Conservation (phyloP, 2,329 filamentous ascomycete species). For the Fusarium torreyae region DNA sequence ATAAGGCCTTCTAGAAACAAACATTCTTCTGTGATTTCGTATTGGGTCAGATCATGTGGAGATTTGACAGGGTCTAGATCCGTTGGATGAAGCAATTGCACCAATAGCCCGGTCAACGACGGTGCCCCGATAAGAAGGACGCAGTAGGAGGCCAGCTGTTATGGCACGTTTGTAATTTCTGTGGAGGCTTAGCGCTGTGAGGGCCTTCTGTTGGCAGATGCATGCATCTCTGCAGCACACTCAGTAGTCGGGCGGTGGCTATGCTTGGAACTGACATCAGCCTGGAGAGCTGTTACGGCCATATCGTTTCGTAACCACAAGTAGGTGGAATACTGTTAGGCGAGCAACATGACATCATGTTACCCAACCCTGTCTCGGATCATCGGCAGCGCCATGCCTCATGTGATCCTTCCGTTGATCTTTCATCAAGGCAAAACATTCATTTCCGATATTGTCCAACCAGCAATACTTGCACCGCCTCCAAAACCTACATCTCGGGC, state of each 20-base stretch:
- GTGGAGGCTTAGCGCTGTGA: neutral
- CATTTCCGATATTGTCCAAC: neutral
- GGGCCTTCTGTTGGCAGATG: neutral
- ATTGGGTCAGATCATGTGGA: neutral
- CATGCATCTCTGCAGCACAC: neutral
- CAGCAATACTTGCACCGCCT: conserved; percentile 20
- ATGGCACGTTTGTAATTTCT: neutral
- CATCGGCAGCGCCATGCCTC: conserved; percentile 16
- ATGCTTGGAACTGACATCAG: neutral
- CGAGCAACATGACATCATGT: neutral
- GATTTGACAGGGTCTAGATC: neutral
- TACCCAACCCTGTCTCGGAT: conserved; percentile 2
- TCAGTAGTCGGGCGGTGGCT: conserved; percentile 16
- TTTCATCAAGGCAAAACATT: neutral
- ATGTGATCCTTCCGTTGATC: conserved; percentile 15
- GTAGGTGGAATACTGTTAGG: neutral
- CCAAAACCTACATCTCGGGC: neutral
- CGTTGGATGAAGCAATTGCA: neutral
- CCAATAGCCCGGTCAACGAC: no score
- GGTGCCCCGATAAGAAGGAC: no score
- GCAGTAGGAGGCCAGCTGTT: neutral
- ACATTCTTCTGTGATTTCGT: neutral
- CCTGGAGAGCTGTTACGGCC: neutral
- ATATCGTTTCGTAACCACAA: no score
- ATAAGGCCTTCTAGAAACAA: conserved; percentile 5